These are phyloP conservation scores for Albifimbria verrucaria DNA, from an alignment of 2,329 filamentous ascomycete genomes.

Conservation along the genomic window DNA sequence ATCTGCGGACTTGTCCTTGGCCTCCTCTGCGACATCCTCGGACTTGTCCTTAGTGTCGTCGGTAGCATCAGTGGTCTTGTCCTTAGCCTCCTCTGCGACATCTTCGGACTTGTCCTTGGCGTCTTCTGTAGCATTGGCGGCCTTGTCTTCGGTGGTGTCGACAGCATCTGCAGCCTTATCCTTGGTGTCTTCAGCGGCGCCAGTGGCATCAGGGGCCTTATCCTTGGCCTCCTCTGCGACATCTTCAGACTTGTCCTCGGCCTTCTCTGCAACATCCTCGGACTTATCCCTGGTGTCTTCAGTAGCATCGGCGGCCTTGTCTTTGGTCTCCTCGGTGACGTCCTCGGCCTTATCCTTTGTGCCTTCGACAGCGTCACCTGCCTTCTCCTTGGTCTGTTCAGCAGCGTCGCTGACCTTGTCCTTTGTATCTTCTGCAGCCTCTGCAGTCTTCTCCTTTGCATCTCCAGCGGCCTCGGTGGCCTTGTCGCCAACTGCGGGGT, in stretches of 20 bases:
- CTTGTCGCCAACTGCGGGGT: no score
- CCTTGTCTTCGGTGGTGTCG: slow-evolving; percentile 8
- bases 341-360: slow-evolving; percentile 6
- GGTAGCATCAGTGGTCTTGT: slow-evolving; percentile 19
- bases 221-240: slow-evolving; percentile 12
- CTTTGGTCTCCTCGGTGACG: neutral
- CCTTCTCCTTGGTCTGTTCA: neutral
- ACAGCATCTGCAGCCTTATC: neutral
- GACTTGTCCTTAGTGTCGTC: slow-evolving; percentile 24
- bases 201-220: slow-evolving; percentile 10
- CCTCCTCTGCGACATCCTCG: neutral
- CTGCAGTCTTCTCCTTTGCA: slow-evolving; percentile 1
- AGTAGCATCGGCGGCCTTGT: neutral
- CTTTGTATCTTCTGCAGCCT: slow-evolving; percentile 1
- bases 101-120: slow-evolving; percentile 5
- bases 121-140: slow-evolving; percentile 6
- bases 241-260: slow-evolving; percentile 7
- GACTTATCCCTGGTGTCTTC: neutral
- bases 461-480: neutral
- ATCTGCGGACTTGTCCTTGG: slow-evolving; percentile 32
- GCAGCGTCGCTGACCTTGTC: neutral
- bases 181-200: slow-evolving; percentile 5
- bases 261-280: neutral
- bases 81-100: slow-evolving; percentile 7
- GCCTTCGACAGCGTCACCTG: neutral